Percentiles rank a stretch among this genome's conserved stretches.
These are phyloP conservation scores for Aspergillus bertholletiae DNA, from an alignment of 495 filamentous ascomycete genomes.

Conservation along the genomic window DNA sequence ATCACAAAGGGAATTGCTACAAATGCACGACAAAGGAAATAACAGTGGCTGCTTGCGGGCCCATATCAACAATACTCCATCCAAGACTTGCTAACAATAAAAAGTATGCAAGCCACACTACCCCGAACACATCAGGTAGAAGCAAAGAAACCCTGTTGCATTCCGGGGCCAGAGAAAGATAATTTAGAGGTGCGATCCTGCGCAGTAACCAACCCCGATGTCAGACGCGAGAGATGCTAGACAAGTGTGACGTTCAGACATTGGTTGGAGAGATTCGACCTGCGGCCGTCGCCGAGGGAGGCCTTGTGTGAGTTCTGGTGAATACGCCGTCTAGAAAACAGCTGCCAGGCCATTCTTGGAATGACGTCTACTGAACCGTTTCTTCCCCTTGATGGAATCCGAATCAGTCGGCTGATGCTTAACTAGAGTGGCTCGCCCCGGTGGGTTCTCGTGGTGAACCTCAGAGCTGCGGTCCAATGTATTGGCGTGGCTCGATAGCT, in stretches of 20 bases:
- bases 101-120: constrained; percentile 8
- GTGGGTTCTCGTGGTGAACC: constrained; percentile 28
- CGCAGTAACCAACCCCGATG: constrained; percentile 8
- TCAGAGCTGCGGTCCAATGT: constrained; percentile 60
- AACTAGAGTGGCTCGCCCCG: constrained; percentile 43
- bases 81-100: constrained; percentile 2
- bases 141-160: constrained; percentile 8
- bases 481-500: constrained; percentile 70
- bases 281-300: no score
- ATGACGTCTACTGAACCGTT: constrained; percentile 85
- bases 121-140: constrained; percentile 7
- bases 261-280: neutral
- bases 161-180: constrained; percentile 6
- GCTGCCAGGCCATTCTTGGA: constrained; percentile 86
- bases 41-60: constrained; percentile 10
- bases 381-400: constrained; percentile 60
- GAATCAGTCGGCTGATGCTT: constrained; percentile 45
- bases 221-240: neutral
- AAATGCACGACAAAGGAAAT: constrained; percentile 22
- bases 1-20: constrained; percentile 11
- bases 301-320: neutral
- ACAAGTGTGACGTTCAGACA: neutral
- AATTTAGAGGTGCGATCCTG: constrained; percentile 12
- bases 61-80: constrained; percentile 10
- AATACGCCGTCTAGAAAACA: constrained; percentile 53